Conservation (phyloP, 257 asterid genomes). For the Jaltomata sinuosa region DNA sequence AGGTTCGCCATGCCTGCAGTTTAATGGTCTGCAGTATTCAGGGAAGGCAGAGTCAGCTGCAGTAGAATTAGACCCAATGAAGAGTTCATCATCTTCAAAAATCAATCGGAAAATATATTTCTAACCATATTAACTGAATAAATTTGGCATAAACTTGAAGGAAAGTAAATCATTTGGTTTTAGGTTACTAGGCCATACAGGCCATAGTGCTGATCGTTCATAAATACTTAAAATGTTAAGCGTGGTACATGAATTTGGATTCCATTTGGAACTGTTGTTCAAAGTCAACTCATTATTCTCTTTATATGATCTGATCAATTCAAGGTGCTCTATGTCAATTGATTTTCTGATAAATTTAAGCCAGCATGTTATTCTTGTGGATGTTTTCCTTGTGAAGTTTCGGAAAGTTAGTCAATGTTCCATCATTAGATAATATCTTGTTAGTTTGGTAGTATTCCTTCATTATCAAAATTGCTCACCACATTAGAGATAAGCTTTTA, state of each 20-base stretch:
- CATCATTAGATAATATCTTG: no score
- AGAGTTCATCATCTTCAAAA: background rate
- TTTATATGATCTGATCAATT: background rate
- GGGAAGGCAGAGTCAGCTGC: background rate
- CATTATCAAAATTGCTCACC: background rate
- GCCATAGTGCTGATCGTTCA: background rate
- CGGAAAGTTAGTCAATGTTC: no score
- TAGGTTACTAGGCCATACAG: background rate
- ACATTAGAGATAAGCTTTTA: background rate
- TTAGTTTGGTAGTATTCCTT: background rate
- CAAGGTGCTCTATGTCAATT: background rate
- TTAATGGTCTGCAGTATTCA: no score
- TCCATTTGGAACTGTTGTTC: background rate
- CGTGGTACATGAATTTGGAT: background rate
- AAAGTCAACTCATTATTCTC: background rate
- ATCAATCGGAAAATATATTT: background rate
- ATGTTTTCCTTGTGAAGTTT: background rate
- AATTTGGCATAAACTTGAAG: background rate
- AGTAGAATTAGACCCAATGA: background rate
- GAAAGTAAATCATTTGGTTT: background rate
- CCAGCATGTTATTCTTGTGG: background rate
- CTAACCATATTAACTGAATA: background rate
- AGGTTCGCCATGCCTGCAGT: background rate
- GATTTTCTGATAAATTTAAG: background rate
- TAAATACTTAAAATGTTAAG: background rate